Base-by-base conservation (phyloP, 768 basidiomycete genomes). In the Hericium erinaceus region DNA sequence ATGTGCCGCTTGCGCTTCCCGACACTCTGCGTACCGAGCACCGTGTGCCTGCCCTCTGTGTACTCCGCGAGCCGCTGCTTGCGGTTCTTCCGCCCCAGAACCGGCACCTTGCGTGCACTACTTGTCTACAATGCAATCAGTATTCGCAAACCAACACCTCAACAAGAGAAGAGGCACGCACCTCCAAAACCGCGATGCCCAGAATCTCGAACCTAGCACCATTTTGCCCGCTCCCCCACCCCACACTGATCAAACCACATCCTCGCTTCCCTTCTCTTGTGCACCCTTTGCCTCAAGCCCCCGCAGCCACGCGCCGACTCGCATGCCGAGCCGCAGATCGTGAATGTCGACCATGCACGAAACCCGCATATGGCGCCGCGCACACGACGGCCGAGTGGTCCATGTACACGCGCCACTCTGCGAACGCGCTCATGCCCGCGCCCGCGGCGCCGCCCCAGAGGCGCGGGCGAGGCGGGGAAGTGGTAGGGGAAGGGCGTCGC, bases 221-320 rank as follows among this genome's bases (percentile, higher is more conserved):
- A 60, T 89, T 87, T 61, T 89, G 89, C 2, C 84, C 82, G 61
- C 79, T 81, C n/a, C 87, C 87, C 89, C 88, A 89, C 0, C 80
- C 80, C 9, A 80, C 83, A 68, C 85, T 87, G n/a, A 77, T n/a
- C 72, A 62, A 87, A 69, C 10, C 77, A 73, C 81, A 40, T 78
- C 77, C 8, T 68, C 71, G 58, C 68, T 69, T 37, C 51, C 41
- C 22, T 38, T 33, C 46, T 60, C 66, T 63, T 70, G 58, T 58
- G 69, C 66, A 18, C 64, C 64, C 55, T 66, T 67, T n/a, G 52
- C 58, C 5, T 50, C 57, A 4, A 58, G 64, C 12, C 33, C 33
- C 37, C 57, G 61, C 20, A 40, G 52, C 7, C 56, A 22, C 28
- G 68, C 68, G 2, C 77, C 78, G 59, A 69, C 65, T 13, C 73